Conservation (phyloP, 2,329 filamentous ascomycete genomes). For the Microdochium nivale region DNA sequence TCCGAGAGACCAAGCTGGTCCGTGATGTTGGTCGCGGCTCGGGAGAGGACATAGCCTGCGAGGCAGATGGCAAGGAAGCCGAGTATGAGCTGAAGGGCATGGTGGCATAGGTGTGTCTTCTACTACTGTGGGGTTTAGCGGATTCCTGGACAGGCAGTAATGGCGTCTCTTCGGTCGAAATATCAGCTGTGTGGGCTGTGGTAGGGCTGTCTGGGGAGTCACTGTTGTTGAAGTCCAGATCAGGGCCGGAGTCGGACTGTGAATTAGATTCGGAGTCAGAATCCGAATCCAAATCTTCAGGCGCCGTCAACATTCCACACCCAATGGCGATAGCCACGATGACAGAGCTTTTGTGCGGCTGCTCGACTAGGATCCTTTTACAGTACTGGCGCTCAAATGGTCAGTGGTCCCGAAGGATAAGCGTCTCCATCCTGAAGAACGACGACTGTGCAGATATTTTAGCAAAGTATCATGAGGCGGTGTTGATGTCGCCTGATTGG, state of each 20-base stretch:
- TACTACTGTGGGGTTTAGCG: background rate
- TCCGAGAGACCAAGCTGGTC: slow-evolving; percentile 32
- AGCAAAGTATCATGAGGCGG: no score
- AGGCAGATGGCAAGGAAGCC: slow-evolving; percentile 36
- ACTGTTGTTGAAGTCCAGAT: slow-evolving; percentile 10
- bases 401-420: no score
- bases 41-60: slow-evolving; percentile 39
- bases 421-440: no score
- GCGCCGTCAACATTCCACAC: slow-evolving; percentile 28
- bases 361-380: no score
- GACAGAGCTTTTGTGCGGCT: no score
- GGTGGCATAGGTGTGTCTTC: slow-evolving; percentile 6
- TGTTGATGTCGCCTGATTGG: no score
- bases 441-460: no score
- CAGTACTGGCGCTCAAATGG: no score
- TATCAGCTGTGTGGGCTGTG: background rate
- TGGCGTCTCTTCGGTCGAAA: background rate
- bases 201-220: background rate
- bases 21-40: slow-evolving; percentile 31
- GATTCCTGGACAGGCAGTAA: background rate
- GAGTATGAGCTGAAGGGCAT: slow-evolving; percentile 26
- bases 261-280: slow-evolving; percentile 11
- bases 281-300: slow-evolving; percentile 27
- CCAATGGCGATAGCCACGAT: slow-evolving; percentile 36
- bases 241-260: slow-evolving; percentile 15